Conservation (phyloP, 1,139 yeast species). For the Geotrichum restrictum region DNA sequence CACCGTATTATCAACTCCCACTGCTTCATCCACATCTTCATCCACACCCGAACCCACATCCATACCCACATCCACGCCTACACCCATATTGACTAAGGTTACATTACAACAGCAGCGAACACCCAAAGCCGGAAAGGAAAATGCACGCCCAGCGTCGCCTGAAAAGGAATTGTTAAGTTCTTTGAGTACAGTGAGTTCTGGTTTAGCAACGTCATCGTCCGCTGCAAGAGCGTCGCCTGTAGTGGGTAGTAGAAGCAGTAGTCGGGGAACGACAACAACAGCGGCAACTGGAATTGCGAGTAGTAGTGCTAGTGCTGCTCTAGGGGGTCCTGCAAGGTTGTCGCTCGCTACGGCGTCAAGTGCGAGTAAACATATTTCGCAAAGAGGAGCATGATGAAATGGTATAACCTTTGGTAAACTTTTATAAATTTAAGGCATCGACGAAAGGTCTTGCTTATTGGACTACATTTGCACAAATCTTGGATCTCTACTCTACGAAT, state of each 20-base stretch:
- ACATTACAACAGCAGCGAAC: not conserved
- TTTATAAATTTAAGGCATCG: too few species aligned
- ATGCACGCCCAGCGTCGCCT: conserved; percentile 10
- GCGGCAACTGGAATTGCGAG: too few species aligned
- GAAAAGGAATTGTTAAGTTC: too few species aligned
- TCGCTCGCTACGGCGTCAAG: conserved; percentile 28
- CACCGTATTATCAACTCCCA: not conserved
- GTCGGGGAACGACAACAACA: too few species aligned
- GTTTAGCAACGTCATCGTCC: too few species aligned
- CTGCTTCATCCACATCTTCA: not conserved
- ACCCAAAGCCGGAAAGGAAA: conserved; percentile 12
- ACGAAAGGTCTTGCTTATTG: too few species aligned
- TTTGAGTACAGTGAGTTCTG: too few species aligned
- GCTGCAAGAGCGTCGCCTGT: not conserved
- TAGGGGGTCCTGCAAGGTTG: conserved; percentile 2
- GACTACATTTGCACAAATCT: too few species aligned
- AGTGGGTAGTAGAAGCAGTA: not conserved
- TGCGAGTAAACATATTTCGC: conserved; percentile 24
- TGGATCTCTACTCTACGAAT: too few species aligned
- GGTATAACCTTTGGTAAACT: not conserved
- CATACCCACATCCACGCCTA: not conserved
- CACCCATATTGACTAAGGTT: too few species aligned
- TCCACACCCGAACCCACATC: not conserved
- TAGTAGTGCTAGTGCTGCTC: too few species aligned
- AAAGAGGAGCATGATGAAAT: not conserved